A percentile compares a stretch with the other conserved stretches of the same genome.
Evolutionary conservation across 495 filamentous ascomycete species (phyloP).

Genomic region (Aspergillus baeticus): DNA sequence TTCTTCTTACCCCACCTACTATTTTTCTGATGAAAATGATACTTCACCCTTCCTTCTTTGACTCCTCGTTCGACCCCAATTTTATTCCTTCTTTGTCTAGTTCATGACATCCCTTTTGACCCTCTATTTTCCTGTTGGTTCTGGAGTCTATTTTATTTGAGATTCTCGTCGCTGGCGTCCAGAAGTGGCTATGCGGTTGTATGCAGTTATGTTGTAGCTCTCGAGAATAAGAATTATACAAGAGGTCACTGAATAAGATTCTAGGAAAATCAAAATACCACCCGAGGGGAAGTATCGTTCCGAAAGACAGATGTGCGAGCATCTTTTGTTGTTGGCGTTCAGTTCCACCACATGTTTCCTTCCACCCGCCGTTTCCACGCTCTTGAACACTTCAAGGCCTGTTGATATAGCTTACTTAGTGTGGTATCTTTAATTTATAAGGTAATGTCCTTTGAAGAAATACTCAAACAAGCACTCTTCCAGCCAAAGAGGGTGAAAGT

Average conservation of each 20-base stretch:
- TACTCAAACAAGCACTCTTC: slow-evolving; percentile 6
- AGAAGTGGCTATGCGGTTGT: slow-evolving; percentile 13
- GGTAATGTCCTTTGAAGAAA: background rate
- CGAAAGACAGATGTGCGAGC: too few species aligned
- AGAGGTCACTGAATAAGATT: too few species aligned
- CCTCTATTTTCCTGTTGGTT: slow-evolving; percentile 17
- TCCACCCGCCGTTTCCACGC: too few species aligned
- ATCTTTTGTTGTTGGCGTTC: too few species aligned
- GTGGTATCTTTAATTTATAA: background rate
- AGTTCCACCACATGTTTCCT: too few species aligned
- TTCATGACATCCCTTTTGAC: background rate
- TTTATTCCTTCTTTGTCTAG: background rate
- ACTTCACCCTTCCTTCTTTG: slow-evolving; percentile 15
- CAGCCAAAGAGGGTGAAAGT: slow-evolving; percentile 4
- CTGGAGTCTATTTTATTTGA: slow-evolving; percentile 5
- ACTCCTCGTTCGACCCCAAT: too few species aligned
- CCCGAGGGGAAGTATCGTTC: too few species aligned
- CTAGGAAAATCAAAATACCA: too few species aligned
- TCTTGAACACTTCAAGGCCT: background rate
- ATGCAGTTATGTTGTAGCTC: slow-evolving; percentile 7
- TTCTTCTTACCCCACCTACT: slow-evolving; percentile 9
- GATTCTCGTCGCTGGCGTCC: slow-evolving; percentile 10
- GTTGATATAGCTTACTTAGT: slow-evolving; percentile 6
- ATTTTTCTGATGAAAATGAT: slow-evolving; percentile 30
- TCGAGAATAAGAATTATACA: background rate